Percentiles rank a stretch among this genome's conserved stretches.
These are phyloP conservation scores for Moesziomyces sp. DNA, from an alignment of 1,284 basidiomycete genomes.

Conservation along the genomic window DNA sequence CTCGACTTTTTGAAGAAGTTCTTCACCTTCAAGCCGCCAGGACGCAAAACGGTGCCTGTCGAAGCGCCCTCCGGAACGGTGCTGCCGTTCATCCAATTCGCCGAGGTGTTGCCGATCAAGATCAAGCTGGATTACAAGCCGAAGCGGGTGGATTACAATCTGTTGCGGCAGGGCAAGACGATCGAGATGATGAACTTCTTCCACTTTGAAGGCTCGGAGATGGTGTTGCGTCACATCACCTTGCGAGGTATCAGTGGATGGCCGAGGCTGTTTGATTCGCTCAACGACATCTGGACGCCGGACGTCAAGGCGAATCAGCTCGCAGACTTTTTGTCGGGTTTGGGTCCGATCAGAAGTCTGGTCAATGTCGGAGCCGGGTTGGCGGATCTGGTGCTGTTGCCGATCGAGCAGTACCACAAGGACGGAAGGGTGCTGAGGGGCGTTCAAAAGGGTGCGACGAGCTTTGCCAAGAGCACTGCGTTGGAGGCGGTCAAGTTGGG, in stretches of 20 bases:
- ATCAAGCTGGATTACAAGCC: conserved; percentile 98
- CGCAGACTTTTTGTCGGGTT: conserved; percentile 95
- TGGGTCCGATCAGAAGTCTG: conserved; percentile 85
- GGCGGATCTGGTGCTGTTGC: conserved; percentile 91
- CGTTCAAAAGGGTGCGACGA: conserved; percentile 89
- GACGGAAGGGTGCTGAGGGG: conserved; percentile 92
- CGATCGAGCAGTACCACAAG: conserved; percentile 96
- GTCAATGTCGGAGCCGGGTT: conserved; percentile 97
- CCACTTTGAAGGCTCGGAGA: conserved; percentile 98
- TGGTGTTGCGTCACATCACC: conserved; percentile 93
- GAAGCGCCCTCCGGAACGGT: conserved; percentile 7
- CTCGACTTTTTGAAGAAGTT: conserved; percentile 97
- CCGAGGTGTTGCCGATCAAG: conserved; percentile 83
- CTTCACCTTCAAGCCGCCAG: conserved; percentile 80
- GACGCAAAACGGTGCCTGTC: conserved; percentile 46
- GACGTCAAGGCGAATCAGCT: conserved; percentile 99
- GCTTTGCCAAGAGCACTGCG: conserved; percentile 91
- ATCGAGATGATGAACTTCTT: conserved; percentile 99
- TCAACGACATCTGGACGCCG: conserved; percentile 98
- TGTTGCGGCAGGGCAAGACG: conserved; percentile 83
- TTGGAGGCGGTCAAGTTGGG: conserved; percentile 94
- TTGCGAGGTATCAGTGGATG: conserved; percentile 89
- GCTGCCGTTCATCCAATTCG: conserved; percentile 72
- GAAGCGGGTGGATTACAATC: conserved; percentile 89
- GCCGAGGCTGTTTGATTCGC: conserved; percentile 83